Conservation (phyloP, 2,329 filamentous ascomycete genomes). For the Penicillium sp. region DNA sequence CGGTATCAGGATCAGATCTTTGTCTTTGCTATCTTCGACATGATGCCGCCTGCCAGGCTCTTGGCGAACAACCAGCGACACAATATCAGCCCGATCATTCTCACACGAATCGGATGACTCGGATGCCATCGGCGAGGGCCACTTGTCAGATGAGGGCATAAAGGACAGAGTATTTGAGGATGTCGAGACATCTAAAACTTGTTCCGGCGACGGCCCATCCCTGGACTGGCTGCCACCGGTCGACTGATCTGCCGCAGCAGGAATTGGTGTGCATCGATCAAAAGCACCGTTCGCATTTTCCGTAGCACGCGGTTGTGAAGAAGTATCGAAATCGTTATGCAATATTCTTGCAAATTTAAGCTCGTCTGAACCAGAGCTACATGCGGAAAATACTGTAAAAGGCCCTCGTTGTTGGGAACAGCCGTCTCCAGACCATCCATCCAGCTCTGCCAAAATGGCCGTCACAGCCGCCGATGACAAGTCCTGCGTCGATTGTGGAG, state of each 20-base stretch:
- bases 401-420: conserved; percentile 22
- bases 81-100: not conserved
- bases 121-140: not conserved
- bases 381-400: conserved; percentile 26
- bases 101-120: not conserved
- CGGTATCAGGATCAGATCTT: not conserved
- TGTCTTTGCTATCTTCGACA: not conserved
- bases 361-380: not conserved
- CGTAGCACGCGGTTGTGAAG: not conserved
- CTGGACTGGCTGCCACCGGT: not conserved
- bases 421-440: conserved; percentile 17
- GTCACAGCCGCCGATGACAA: conserved; percentile 22
- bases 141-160: not conserved
- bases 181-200: not conserved
- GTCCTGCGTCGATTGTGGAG: conserved; percentile 2
- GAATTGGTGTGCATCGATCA: not conserved
- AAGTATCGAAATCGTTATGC: not conserved
- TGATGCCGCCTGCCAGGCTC: not conserved
- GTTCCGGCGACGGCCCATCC: not conserved
- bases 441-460: conserved; percentile 19
- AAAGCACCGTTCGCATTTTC: not conserved
- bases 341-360: not conserved
- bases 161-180: not conserved
- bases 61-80: not conserved
- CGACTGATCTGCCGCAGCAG: not conserved